Evolutionary conservation across 2,329 filamentous ascomycete genomes (phyloP).

Genomic region (Neopestalotiopsis rosae): DNA sequence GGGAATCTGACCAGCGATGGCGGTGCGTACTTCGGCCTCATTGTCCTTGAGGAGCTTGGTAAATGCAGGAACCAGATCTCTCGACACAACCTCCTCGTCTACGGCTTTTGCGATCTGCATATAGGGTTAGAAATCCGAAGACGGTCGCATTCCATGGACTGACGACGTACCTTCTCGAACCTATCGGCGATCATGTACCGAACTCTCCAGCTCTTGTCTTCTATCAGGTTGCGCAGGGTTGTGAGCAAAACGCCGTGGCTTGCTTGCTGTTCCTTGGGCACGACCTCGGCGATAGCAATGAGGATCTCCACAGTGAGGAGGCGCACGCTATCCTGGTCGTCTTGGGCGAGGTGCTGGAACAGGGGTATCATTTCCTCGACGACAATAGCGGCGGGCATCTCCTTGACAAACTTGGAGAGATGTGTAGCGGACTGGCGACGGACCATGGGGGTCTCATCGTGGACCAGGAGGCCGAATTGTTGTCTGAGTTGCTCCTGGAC

Average conservation of each 20-base stretch:
- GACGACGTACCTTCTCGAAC: conserved; percentile 82
- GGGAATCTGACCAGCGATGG: conserved; percentile 96
- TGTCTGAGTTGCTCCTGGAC: conserved; percentile 90
- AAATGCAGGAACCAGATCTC: conserved; percentile 94
- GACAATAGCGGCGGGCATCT: conserved; percentile 89
- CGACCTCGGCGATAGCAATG: conserved; percentile 94
- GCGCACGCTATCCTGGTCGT: conserved; percentile 97
- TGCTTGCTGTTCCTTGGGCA: conserved; percentile 96
- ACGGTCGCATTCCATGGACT: not conserved
- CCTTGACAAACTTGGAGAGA: conserved; percentile 95
- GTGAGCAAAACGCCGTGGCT: conserved; percentile 94
- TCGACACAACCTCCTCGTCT: conserved; percentile 91
- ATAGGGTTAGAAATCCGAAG: not conserved
- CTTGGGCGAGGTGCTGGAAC: conserved; percentile 94
- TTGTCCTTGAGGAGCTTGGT: conserved; percentile 98
- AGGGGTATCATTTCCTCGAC: conserved; percentile 99
- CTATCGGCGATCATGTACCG: conserved; percentile 99
- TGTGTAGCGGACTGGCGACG: conserved; percentile 96
- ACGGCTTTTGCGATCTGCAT: conserved; percentile 93
- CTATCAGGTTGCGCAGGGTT: conserved; percentile 89
- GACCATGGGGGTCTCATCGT: conserved; percentile 99
- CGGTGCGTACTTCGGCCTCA: conserved; percentile 95
- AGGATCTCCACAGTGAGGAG: conserved; percentile 95
- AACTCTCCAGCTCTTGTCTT: conserved; percentile 99
- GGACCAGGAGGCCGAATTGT: conserved; percentile 90